Evolutionary conservation across 2,329 filamentous ascomycete genomes (phyloP), one percentile per base, ranked within the genome.

Genomic region (Lecanoromycetidae sp.): DNA sequence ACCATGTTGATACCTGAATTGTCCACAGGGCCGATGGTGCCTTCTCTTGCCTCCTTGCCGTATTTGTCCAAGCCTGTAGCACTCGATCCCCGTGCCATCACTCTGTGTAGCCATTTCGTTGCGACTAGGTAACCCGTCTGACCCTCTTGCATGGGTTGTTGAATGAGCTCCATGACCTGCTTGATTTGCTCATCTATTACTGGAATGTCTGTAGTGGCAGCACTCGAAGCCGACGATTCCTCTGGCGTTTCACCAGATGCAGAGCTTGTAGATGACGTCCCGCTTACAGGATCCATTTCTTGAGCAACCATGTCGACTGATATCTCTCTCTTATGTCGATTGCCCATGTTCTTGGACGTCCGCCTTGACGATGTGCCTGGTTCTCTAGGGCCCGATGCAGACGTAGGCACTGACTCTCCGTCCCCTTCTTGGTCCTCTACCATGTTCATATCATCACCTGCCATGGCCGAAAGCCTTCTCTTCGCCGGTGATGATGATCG

Each of bases 1-100:
- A 80, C 73, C 50, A 80, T 69, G 43, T 88, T 78, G 51, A 95
- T 80, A 59, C 88, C 83, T 0, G 83, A 79, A 60, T 95, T 95
- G 68, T 95, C 87, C 26, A 96, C 76, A 0, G 85, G 84, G 1
- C 87, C 87, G 47, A 91, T 74, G 4, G 77, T 74, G 5, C 75
- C 77, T 49, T 80, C 74, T 9, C 71, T 60, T 8, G 74, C 73
- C n/a, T 71, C 66, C 52, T 84, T 83, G 51, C 73, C 68, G 32
- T 66, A 68, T 43, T 76, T 72, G 52, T 73, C 70, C 17, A 70
- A 71, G 43, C 72, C 65, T 48, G 75, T 72, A 13, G 70, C 63
- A n/a, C 77, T 74, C 7, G 75, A 71, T 40, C 76, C 76, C 46
- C 84, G 71, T 20, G 82, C 75, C 50, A 82, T 69, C 2, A 91